Evolutionary conservation across 2,329 filamentous ascomycete genomes (phyloP).

Genomic region (Fusarium buxicola): DNA sequence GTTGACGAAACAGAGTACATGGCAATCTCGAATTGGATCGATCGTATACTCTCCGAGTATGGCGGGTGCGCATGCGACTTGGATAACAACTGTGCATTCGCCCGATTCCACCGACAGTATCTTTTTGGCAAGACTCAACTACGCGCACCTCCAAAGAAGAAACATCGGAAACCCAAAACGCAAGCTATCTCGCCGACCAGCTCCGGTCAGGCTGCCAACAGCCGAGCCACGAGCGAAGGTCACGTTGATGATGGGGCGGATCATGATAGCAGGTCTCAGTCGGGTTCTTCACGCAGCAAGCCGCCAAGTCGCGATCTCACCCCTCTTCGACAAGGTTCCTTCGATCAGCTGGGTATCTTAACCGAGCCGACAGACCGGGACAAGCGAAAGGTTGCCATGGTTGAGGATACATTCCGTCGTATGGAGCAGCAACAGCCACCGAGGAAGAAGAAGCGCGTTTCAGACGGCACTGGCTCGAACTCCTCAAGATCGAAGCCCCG

Average conservation of each 20-base stretch:
- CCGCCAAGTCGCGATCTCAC: constrained; percentile 75
- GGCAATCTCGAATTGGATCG: constrained; percentile 72
- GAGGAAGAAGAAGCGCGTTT: constrained; percentile 72
- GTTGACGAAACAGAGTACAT: constrained; percentile 71
- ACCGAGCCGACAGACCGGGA: constrained; percentile 74
- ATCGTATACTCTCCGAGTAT: constrained; percentile 78
- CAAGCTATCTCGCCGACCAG: constrained; percentile 71
- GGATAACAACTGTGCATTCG: constrained; percentile 71
- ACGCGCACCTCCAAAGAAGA: constrained; percentile 59
- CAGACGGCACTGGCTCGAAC: constrained; percentile 59
- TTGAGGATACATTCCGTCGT: constrained; percentile 71
- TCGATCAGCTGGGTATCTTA: constrained; percentile 69
- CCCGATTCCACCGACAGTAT: constrained; percentile 71
- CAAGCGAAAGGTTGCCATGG: constrained; percentile 74
- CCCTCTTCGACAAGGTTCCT: constrained; percentile 69
- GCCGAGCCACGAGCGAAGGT: constrained; percentile 72
- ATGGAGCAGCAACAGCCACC: constrained; percentile 69
- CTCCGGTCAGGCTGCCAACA: constrained; percentile 71
- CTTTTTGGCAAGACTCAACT: constrained; percentile 58
- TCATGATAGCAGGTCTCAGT: constrained; percentile 60
- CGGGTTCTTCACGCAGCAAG: constrained; percentile 69
- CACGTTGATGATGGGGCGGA: constrained; percentile 67
- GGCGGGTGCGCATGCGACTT: constrained; percentile 82
- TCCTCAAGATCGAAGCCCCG: constrained; percentile 56
- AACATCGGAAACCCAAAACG: constrained; percentile 65